phyloP scores from a whole-genome alignment of 202 grass and related monocot genomes.

The Cymbopogon flexuosus region DNA sequence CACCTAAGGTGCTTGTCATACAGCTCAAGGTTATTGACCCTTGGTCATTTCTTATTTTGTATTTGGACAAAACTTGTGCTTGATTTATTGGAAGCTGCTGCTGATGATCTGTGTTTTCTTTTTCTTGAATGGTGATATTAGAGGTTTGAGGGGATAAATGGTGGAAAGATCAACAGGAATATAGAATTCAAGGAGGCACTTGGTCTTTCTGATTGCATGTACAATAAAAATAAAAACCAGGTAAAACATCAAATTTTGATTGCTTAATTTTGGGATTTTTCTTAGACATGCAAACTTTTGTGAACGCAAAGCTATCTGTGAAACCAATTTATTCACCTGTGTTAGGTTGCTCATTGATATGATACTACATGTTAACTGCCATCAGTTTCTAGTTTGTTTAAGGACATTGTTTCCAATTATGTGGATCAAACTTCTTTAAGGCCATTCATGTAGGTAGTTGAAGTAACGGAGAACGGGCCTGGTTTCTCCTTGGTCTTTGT shows the following conservation, averaged over 20 bases:
- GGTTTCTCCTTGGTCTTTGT: no score
- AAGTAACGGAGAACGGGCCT: no score
- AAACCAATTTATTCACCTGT: constrained; percentile 11
- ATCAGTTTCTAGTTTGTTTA: constrained; percentile 27
- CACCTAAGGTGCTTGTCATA: constrained; percentile 94
- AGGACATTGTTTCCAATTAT: constrained; percentile 4
- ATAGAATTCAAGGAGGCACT: constrained; percentile 88
- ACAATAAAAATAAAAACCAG: constrained; percentile 61
- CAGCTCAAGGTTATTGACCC: constrained; percentile 74
- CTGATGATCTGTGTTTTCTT: constrained; percentile 18
- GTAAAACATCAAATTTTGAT: constrained; percentile 36
- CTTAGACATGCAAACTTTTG: not conserved
- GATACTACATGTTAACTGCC: constrained; percentile 7
- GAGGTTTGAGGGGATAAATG: constrained; percentile 95
- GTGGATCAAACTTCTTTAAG: not conserved
- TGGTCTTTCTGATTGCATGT: constrained; percentile 83
- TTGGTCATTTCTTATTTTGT: constrained; percentile 3
- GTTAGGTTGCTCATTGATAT: constrained; percentile 1
- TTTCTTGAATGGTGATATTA: constrained; percentile 24
- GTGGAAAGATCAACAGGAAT: constrained; percentile 83
- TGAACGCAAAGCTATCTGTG: not conserved
- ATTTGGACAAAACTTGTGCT: not conserved
- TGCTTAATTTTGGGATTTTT: not conserved
- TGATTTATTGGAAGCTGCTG: constrained; percentile 25
- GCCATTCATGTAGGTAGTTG: no score